Conservation (phyloP, 1,284 basidiomycete genomes). For the Cutaneotrichosporon cutaneum region DNA sequence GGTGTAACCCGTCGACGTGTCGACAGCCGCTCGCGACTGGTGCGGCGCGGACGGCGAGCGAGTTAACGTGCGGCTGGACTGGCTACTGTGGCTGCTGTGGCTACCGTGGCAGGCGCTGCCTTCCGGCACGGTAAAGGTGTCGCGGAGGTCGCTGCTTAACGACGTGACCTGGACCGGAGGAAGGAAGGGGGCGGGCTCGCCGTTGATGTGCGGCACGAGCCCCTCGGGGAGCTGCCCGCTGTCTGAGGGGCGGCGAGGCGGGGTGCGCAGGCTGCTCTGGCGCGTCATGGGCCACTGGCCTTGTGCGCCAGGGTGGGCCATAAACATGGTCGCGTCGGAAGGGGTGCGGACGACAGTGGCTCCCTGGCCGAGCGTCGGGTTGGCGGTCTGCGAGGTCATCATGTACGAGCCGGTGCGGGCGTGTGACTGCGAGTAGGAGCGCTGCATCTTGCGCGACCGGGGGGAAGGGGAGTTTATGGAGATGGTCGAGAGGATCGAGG, state of each 20-base stretch:
- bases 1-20: conserved; percentile 1
- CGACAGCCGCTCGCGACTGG: background rate
- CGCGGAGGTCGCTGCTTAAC: background rate
- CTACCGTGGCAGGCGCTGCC: background rate
- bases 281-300: conserved; percentile 6
- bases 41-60: conserved; percentile 5
- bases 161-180: background rate
- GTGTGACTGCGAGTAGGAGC: conserved; percentile 20
- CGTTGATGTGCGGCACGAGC: background rate
- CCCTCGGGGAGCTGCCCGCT: background rate
- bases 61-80: background rate
- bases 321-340: conserved; percentile 30
- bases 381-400: background rate
- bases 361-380: conserved; percentile 22
- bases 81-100: background rate
- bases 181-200: conserved; percentile 6
- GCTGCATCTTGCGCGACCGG: conserved; percentile 14
- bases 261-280: conserved; percentile 13
- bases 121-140: background rate
- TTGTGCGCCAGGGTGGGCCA: conserved; percentile 18
- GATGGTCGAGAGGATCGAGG: background rate
- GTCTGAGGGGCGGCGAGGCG: background rate
- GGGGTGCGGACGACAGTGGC: conserved; percentile 37
- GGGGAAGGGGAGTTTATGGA: background rate
- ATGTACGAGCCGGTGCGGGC: conserved; percentile 8